phyloP scores from a whole-genome alignment of 768 basidiomycete genomes.

The Tremella yokohamensis region DNA sequence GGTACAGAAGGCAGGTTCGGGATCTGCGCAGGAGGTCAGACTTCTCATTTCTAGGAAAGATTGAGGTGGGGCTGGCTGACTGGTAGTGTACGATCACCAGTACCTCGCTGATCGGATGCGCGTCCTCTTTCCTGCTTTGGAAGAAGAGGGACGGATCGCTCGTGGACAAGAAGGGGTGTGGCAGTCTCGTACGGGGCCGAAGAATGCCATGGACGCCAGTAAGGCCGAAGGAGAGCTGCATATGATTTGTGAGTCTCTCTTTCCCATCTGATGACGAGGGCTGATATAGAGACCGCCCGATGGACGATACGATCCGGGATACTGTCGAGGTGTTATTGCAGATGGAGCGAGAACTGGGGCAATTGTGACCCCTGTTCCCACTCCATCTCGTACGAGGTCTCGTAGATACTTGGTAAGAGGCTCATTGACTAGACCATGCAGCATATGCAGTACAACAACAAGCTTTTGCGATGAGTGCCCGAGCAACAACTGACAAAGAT shows the following conservation, averaged over 20 bases:
- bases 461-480: neutral
- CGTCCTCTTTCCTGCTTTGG: neutral
- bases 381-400: neutral
- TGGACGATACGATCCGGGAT: slow-evolving; percentile 4
- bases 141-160: neutral
- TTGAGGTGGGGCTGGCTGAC: neutral
- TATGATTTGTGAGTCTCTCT: slow-evolving; percentile 5
- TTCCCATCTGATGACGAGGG: neutral
- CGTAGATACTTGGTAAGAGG: neutral
- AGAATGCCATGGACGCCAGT: neutral
- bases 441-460: neutral
- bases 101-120: slow-evolving; percentile 2
- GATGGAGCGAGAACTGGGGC: neutral
- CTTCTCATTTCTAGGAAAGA: neutral
- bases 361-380: neutral
- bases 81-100: neutral
- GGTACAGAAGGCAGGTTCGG: neutral
- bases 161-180: neutral
- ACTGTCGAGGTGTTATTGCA: neutral
- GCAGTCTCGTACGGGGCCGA: slow-evolving; percentile 2
- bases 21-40: neutral
- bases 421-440: too few species aligned
- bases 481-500: neutral
- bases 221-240: neutral
- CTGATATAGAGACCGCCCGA: neutral